Conservation (phyloP, 2,329 filamentous ascomycete species). For the Meredithiella fracta region DNA sequence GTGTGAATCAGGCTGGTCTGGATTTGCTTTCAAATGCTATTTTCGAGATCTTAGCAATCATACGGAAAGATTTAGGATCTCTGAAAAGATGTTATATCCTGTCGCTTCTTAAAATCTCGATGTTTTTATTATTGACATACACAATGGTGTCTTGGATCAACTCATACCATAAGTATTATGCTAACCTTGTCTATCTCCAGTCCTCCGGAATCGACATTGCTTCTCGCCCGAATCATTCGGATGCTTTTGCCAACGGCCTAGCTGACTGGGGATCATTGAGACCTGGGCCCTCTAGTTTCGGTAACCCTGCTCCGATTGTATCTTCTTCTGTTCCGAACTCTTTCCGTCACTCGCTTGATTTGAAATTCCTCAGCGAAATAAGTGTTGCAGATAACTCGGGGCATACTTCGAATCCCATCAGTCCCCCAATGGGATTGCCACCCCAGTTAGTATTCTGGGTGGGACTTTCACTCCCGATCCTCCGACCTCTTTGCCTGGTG, state of each 20-base stretch:
- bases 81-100: too few species aligned
- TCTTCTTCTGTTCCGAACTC: conserved; percentile 17
- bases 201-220: conserved; percentile 20
- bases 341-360: conserved; percentile 41
- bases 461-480: conserved; percentile 7
- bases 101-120: too few species aligned
- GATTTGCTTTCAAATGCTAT: too few species aligned
- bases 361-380: conserved; percentile 34
- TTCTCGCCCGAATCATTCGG: conserved; percentile 20
- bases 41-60: too few species aligned
- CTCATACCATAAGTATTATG: not conserved
- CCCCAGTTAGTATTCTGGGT: conserved; percentile 8
- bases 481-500: not conserved
- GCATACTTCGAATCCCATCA: conserved; percentile 9
- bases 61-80: too few species aligned
- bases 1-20: too few species aligned
- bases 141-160: too few species aligned
- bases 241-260: conserved; percentile 21
- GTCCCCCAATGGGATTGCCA: conserved; percentile 13
- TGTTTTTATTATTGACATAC: too few species aligned
- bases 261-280: conserved; percentile 20
- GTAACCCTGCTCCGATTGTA: conserved; percentile 7
- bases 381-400: conserved; percentile 10
- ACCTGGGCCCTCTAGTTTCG: conserved; percentile 8
- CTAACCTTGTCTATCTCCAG: conserved; percentile 12